Conservation (phyloP, 352 stramenopile genomes). For the Pythium periplocum region DNA sequence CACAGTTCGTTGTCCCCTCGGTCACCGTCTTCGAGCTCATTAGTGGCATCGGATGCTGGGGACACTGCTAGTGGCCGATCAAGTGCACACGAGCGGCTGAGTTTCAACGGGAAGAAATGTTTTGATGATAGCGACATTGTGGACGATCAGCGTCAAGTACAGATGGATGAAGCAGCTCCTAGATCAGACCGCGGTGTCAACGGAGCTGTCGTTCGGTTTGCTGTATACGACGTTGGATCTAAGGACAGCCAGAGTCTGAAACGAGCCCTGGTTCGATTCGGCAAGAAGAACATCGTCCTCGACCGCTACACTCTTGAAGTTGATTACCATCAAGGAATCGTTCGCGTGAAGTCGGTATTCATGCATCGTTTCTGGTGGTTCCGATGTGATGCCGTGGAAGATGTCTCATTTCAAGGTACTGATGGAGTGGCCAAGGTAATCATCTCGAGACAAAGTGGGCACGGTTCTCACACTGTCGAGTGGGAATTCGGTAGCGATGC, state of each 20-base stretch:
- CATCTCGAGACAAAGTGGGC: slow-evolving; percentile 48
- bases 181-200: no score
- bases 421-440: slow-evolving; percentile 35
- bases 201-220: slow-evolving; percentile 51
- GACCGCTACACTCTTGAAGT: slow-evolving; percentile 80
- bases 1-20: slow-evolving; percentile 13
- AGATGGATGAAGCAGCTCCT: slow-evolving; percentile 25
- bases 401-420: slow-evolving; percentile 21
- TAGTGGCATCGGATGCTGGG: slow-evolving; percentile 6
- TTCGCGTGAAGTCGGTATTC: slow-evolving; percentile 77
- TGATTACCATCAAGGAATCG: slow-evolving; percentile 60
- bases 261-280: slow-evolving; percentile 47
- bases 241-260: slow-evolving; percentile 53
- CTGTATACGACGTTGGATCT: slow-evolving; percentile 63
- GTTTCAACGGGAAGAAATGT: slow-evolving; percentile 37
- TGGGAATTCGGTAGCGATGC: slow-evolving; percentile 74
- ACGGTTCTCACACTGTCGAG: slow-evolving; percentile 52
- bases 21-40: slow-evolving; percentile 15
- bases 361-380: slow-evolving; percentile 82
- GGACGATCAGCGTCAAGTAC: slow-evolving; percentile 23
- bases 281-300: slow-evolving; percentile 60
- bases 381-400: slow-evolving; percentile 60
- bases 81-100: slow-evolving; percentile 18
- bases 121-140: slow-evolving; percentile 85
- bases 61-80: slow-evolving; percentile 15